Base-by-base conservation (phyloP, 169 alveolate genomes). In the Plasmodium reichenowi region DNA sequence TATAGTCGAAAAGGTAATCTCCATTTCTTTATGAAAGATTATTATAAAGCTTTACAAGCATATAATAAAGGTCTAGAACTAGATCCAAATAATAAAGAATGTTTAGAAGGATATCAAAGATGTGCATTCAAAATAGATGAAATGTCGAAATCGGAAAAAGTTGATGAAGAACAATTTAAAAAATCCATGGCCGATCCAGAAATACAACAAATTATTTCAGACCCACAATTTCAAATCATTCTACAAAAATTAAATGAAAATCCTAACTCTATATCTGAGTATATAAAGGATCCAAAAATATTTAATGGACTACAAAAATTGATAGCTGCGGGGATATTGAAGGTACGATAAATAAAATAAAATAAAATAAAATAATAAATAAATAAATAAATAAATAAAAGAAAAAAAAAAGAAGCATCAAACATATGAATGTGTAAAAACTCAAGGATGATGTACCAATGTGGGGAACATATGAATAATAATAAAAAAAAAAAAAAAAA, bases 181-280 rank as follows among this genome's bases (percentile, higher is more conserved):
- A 95, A 93, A 50, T 96, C 97, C 48, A 95, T 95, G 98, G 87
- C 97, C 0, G 99, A 99, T 93, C 99, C 99, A 12, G 99, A 99
- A 94, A 98, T 99, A 58, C 98, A 98, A 96, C 93, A 94, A 45
- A 97, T 99, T 45, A 94, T 99, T 22, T 93, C 97, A 50, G 99
- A 98, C 91, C 99, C 98, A 50, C 99, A 98, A 93, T 96, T 97
- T 93, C 96, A 96, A 80, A 89, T 97, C 50, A 96, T 97, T 60
- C 92, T 97, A 60, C 94, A 95, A 93, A 93, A 93, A 87, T 88
- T 97, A 38, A 92, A 94, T 88, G 98, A 96, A 92, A 94, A 97
- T 78, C 98, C 98, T 32, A 90, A 92, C 54, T 50, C 94, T 17
- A 89, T 94, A 88, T 83, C 87, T 38, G 97, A 97, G 76, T 95